Evolutionary conservation across 345 rosid species (phyloP), one percentile per base, ranked within the genome.

Genomic region (Syzygium aqueum): DNA sequence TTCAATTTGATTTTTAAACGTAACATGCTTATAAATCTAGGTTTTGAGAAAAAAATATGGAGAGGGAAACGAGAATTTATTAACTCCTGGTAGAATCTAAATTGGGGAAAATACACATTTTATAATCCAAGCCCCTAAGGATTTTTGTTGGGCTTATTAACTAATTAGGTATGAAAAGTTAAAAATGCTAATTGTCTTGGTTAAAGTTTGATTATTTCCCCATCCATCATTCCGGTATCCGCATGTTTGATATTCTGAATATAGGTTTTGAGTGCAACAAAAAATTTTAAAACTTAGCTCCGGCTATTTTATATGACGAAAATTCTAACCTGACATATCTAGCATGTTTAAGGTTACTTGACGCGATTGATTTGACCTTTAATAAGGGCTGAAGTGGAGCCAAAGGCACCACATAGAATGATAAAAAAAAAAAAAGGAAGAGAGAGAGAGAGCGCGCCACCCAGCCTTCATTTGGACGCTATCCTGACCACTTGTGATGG

Each of bases 401-500:
- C 57, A 53, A 7, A 53, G 8, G 25, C 23, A 33, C 6, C 0
- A 0, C 7, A 8, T 8, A 33, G 7, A 67, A 1, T 33, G 19
- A 73, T 19, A 37, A 33, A 5, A 16, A 65, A 33, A 30, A 0
- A 0, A 0, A 19, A 2, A 33, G 8, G 19, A 2, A 3, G 1
- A 19, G 23, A 19, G 57, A 53, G 23, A 22, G 46, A 43, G 46
- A 5, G 7, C 46, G 3, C 7, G 23, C 56, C 53, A 19, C 53
- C 53, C 53, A 52, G 17, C 53, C 17, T 52, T 52, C 53, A 15
- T 15, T 52, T 52, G 53, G 53, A 51, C 53, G 4, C 43, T 40
- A 4, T 4, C 43, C 5, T 1, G 43, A 40, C 43, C 43, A 40
- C 5, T 40, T 40, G 3, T 40, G 43, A 40, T 40, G 43, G 43